Evolutionary conservation across 345 rosid genomes (phyloP), one percentile per base, ranked within the genome.

Genomic region (Citrus unshiu): DNA sequence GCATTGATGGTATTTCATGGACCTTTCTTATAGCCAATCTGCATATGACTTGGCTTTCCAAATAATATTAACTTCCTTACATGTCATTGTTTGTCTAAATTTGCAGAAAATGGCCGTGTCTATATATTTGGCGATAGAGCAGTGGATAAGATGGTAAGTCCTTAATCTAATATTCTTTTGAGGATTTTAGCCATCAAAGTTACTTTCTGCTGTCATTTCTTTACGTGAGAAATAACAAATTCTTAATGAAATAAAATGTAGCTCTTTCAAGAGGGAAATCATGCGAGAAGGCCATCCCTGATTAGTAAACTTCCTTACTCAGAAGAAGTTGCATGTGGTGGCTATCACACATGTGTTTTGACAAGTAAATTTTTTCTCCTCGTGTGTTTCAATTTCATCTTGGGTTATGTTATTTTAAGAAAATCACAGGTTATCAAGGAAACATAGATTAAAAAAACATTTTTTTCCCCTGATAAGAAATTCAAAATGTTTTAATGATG

Each of bases 261-360:
- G 98, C 94, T 89, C 18, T 86, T 89, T 75, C 88, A 86, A 74
- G 87, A 83, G 75, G 87, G 70, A 73, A 89, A 84, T 43, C 81
- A 82, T 87, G 87, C 86, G 56, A 86, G 88, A 72, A 87, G 85
- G 49, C 95, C 92, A 21, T 88, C 93, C 66, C 73, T 88, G 83
- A 83, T 91, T 73, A 83, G 72, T 68, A 79, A 87, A 73, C 82
- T 92, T 66, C 96, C 96, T 35, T 84, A 77, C 73, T 91, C 96
- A 69, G 88, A 81, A 83, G 97, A 89, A 80, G 89, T 95, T 85
- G 93, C 93, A 76, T 91, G 98, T 37, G 99, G 99, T 85, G 97
- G 99, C 75, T 93, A 95, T 83, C 99, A 95, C 85, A 91, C 93
- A 37, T 93, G 98, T 81, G 88, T 88, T 65, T 81, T 95, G 74